phyloP scores from a whole-genome alignment of 192 early-diverging fungal genomes.

The Entrophospora sp. region DNA sequence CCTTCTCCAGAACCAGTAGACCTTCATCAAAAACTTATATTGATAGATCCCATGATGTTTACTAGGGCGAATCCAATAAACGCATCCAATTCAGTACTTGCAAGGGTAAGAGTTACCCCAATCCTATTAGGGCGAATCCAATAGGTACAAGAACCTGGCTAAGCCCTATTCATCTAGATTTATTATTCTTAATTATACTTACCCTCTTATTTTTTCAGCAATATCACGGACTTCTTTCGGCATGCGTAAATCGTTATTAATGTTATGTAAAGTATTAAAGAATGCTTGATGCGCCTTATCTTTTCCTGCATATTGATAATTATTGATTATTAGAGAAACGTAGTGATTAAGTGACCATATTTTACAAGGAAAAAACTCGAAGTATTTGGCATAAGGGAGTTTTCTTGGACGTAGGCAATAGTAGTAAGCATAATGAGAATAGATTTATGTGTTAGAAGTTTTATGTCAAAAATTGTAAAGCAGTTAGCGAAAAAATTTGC shows the following conservation, averaged over 20 bases:
- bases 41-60: slow-evolving; percentile 14
- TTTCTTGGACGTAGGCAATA: neutral
- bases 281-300: neutral
- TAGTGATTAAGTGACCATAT: neutral
- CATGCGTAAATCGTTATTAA: neutral
- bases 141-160: slow-evolving; percentile 14
- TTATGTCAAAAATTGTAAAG: neutral
- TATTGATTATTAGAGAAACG: neutral
- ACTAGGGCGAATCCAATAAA: slow-evolving; percentile 8
- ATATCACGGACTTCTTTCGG: neutral
- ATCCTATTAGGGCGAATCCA: neutral
- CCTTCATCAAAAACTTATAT: neutral
- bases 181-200: neutral
- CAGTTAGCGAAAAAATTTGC: too few species aligned
- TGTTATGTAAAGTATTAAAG: neutral
- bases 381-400: neutral
- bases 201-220: slow-evolving; percentile 13
- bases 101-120: too few species aligned
- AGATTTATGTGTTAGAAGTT: neutral
- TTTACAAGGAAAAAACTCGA: neutral
- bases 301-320: neutral
- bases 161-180: slow-evolving; percentile 2
- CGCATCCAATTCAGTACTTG: slow-evolving; percentile 19
- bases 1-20: slow-evolving; percentile 1
- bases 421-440: neutral